These are phyloP conservation scores for Caryopteris hybrid DNA, from an alignment of 305 asterid species.

Conservation along the genomic window DNA sequence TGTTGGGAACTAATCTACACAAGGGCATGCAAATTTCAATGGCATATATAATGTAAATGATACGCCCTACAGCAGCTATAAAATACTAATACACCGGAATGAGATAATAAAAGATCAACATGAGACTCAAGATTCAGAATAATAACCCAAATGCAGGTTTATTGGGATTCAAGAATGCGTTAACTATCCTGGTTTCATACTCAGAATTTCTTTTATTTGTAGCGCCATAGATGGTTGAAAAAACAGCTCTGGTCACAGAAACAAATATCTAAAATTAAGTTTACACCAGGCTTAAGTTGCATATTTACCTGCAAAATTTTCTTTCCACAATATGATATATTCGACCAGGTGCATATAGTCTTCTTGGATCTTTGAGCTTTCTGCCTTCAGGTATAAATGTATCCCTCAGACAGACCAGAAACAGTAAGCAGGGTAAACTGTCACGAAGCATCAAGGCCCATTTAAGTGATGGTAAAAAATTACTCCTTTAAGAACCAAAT, in stretches of 20 bases:
- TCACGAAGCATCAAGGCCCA: slow-evolving; percentile 50
- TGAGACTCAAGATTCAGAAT: not conserved
- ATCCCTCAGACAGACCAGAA: slow-evolving; percentile 87
- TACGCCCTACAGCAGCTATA: not conserved
- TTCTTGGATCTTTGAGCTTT: slow-evolving; percentile 90
- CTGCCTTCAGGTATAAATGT: slow-evolving; percentile 90
- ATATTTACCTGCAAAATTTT: slow-evolving; percentile 77
- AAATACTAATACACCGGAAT: not conserved
- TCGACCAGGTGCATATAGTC: slow-evolving; percentile 93
- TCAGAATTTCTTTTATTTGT: not conserved
- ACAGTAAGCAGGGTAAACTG: slow-evolving; percentile 95
- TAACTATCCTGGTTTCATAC: too few relatives aligned
- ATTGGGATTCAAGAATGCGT: not conserved
- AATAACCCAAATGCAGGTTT: not conserved
- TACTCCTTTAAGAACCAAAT: slow-evolving; percentile 23
- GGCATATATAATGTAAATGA: not conserved
- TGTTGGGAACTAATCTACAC: not conserved
- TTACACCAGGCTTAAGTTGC: not conserved
- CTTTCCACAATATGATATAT: slow-evolving; percentile 91
- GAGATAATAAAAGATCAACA: not conserved
- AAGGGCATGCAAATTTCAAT: not conserved
- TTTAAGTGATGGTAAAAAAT: slow-evolving; percentile 28
- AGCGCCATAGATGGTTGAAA: not conserved
- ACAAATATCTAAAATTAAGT: not conserved
- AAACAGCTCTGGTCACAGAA: not conserved